Percentiles rank a stretch among this genome's conserved stretches.
These are phyloP conservation scores for Cystobasidium pallidum DNA, from an alignment of 1,284 basidiomycete genomes.

Conservation along the genomic window DNA sequence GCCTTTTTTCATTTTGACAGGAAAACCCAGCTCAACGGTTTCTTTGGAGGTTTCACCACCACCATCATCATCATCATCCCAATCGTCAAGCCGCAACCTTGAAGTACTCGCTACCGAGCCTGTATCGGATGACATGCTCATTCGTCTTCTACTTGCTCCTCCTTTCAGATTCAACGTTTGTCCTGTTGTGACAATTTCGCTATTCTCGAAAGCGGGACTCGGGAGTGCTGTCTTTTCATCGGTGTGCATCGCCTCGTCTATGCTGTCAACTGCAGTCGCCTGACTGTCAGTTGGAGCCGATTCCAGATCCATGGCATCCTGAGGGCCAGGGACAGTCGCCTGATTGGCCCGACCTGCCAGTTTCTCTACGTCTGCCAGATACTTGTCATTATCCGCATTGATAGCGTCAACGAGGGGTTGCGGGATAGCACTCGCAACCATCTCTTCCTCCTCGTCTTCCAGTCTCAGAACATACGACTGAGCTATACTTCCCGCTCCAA, in stretches of 20 bases:
- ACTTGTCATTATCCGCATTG: neutral
- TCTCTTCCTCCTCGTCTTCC: slow-evolving; percentile 18
- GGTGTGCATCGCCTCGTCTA: slow-evolving; percentile 18
- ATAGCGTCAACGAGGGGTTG: slow-evolving; percentile 9
- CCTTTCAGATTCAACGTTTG: slow-evolving; percentile 25
- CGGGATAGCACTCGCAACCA: neutral
- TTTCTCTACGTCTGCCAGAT: slow-evolving; percentile 12
- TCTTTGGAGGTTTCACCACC: slow-evolving; percentile 12
- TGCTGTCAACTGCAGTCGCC: neutral
- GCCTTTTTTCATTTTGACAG: slow-evolving; percentile 41
- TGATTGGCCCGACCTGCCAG: neutral
- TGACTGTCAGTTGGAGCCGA: neutral
- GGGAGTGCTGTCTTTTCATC: neutral
- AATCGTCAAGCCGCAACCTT: slow-evolving; percentile 29
- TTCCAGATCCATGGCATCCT: neutral
- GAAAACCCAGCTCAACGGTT: slow-evolving; percentile 37
- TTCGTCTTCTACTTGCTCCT: slow-evolving; percentile 23
- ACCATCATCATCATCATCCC: slow-evolving; percentile 25
- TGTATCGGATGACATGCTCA: slow-evolving; percentile 38
- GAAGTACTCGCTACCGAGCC: slow-evolving; percentile 38
- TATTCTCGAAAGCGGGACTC: neutral
- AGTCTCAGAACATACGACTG: slow-evolving; percentile 12
- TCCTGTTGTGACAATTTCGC: neutral
- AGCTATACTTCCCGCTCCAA: slow-evolving; percentile 25
- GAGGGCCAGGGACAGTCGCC: neutral